Evolutionary conservation across 164 flowering plant species (phyloP), one percentile per base, ranked within the genome.

Genomic region (Magnolia officinalis): DNA sequence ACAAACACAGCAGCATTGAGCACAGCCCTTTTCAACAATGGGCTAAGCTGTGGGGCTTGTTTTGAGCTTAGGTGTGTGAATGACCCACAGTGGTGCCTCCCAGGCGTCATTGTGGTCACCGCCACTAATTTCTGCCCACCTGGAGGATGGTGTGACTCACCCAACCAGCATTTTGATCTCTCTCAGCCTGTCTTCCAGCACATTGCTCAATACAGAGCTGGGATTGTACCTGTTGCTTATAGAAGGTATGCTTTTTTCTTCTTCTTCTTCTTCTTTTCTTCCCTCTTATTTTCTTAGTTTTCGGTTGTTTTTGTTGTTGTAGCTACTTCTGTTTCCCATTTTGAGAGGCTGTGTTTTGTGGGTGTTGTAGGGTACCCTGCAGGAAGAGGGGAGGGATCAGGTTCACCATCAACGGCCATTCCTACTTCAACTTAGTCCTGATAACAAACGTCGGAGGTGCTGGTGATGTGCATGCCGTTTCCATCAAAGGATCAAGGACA

Each of bases 91-190:
- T 89, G 89, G 94, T 93, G 97, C 79, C 83, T 81, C 2, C 87
- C 89, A 2, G 89, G 91, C 63, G 82, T 91, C 11, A 83, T 89
- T 67, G 77, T 88, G 70, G 96, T 93, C 81, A 93, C 94, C 0
- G 96, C 94, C 76, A 93, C 97, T 45, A 93, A 93, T 69, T 89
- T 91, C 83, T 92, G 95, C 82, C 97, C 95, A 2, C 92, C 95
- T 50, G 78, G 78, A 37, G 93, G 94, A 18, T 93, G 97, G 96
- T 91, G 97, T 78, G 86, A 88, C 81, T 92, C 95, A 78, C 95
- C 95, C 23, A 85, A 29, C 19, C 91, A 81, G 2, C 97, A 92
- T 75, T 92, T 92, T 81, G 97, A 92, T 74, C 92, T 92, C 74
- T 74, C 97, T 71, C 91, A 93, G 80, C 97, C 97, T 70, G 87